Base-by-base conservation (phyloP, 495 filamentous ascomycete genomes). In the Aspergillus sparsus region DNA sequence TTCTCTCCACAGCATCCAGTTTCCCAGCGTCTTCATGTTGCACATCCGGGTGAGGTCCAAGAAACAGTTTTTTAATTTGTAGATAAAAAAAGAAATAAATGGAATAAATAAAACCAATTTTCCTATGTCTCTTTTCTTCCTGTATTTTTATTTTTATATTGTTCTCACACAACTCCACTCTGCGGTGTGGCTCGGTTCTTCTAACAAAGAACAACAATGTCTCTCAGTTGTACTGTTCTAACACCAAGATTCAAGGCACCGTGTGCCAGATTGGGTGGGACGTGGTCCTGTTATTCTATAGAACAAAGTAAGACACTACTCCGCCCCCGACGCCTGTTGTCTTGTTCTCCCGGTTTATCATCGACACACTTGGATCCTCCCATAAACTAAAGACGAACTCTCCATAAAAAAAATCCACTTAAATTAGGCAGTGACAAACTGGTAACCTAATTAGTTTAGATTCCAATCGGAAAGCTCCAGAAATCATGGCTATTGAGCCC, bases 141-240 rank as follows among this genome's bases (percentile, higher is more conserved):
- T 27, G 21, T 27, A 41, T 41, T 11, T 41, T 41, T 41, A 47
- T 47, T 9, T 47, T 47, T 47, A 18, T n/a, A 6, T 41, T n/a
- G 6, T 41, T n/a, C 7, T 36, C 16, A 36, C 44, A 36, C 46
- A 46, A 39, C 31, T 39, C 39, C 15, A 60, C 18, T 51, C 56
- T 63, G 62, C 52, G 62, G 62, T 63, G 62, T 56, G 44, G 7
- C 21, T 27, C 21, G 21, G 21, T 27, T 27, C 21, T 27, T 27
- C 21, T 27, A 27, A 27, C 21, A 27, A 27, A 27, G n/a, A 16
- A 47, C 9, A 9, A 16, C 9, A 8, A 21, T n/a, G 27, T 16
- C 36, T 31, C n/a, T 21, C 7, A 44, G 36, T 21, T 44, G 36
- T 13, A 27, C 52, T 4, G 7, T 21, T 21, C 44, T 47, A 10